Conservation (phyloP, 148 eudicot genomes). For the Persicaria maculosa region DNA sequence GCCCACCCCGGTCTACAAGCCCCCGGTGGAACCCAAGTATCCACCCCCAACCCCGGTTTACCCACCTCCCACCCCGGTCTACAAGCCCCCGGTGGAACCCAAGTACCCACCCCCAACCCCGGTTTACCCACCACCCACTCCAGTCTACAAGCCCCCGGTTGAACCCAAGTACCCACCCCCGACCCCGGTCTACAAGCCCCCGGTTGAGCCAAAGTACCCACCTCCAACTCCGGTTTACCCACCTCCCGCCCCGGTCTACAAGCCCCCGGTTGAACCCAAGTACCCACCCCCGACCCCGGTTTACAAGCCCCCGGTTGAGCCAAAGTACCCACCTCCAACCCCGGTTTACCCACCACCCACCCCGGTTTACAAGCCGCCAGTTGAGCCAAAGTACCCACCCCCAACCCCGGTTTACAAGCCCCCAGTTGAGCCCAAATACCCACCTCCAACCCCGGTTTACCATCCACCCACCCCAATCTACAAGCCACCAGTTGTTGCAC, state of each 20-base stretch:
- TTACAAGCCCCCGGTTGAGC: background rate
- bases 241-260: slow-evolving; percentile 8
- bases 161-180: slow-evolving; percentile 18
- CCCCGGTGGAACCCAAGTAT: background rate
- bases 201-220: slow-evolving; percentile 18
- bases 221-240: slow-evolving; percentile 16
- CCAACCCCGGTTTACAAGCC: slow-evolving; percentile 10
- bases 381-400: slow-evolving; percentile 8
- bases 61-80: slow-evolving; percentile 17
- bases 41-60: slow-evolving; percentile 19
- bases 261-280: slow-evolving; percentile 5
- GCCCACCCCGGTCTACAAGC: background rate
- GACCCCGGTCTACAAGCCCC: slow-evolving; percentile 13
- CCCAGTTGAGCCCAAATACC: slow-evolving; percentile 7
- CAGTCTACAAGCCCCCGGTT: background rate
- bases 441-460: slow-evolving; percentile 13
- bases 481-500: slow-evolving; percentile 13
- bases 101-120: slow-evolving; percentile 18
- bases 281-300: slow-evolving; percentile 15
- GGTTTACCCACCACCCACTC: slow-evolving; percentile 2
- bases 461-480: slow-evolving; percentile 15
- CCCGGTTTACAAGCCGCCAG: slow-evolving; percentile 14
- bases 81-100: slow-evolving; percentile 10
- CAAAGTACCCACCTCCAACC: slow-evolving; percentile 16
- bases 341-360: slow-evolving; percentile 17